Percentiles rank a stretch among this genome's conserved stretches.
These are phyloP conservation scores for Aspergillus avenaceus DNA, from an alignment of 495 filamentous ascomycete species.

Conservation along the genomic window DNA sequence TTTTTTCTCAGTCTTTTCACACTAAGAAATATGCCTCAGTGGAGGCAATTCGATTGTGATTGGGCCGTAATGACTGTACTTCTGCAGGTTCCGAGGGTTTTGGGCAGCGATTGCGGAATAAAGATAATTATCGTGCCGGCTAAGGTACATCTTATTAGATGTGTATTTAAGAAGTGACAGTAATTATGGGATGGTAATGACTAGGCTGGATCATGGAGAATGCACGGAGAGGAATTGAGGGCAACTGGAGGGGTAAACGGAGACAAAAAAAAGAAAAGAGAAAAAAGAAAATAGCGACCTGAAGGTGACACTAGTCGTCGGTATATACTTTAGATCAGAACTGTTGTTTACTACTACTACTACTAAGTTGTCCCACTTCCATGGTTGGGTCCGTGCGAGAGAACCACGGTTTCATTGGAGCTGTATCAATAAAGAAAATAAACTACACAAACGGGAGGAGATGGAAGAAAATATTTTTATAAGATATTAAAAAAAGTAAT, in stretches of 20 bases:
- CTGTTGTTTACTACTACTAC: too few species aligned
- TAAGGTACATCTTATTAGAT: not conserved
- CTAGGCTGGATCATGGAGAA: too few species aligned
- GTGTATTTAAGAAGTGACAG: too few species aligned
- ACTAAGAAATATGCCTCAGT: slow-evolving; percentile 10
- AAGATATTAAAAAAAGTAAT: not conserved
- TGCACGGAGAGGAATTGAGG: too few species aligned
- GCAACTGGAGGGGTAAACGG: too few species aligned
- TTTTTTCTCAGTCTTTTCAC: not conserved
- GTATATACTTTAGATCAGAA: not conserved
- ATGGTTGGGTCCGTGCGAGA: not conserved
- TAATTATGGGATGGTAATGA: too few species aligned
- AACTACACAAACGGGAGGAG: too few species aligned
- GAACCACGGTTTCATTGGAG: not conserved
- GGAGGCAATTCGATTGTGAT: slow-evolving; percentile 15
- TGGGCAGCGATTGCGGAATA: slow-evolving; percentile 12
- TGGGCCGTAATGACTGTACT: slow-evolving; percentile 16
- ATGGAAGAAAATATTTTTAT: not conserved
- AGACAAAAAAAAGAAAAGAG: not conserved
- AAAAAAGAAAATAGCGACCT: not conserved
- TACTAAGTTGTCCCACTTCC: slow-evolving; percentile 1
- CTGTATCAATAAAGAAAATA: too few species aligned
- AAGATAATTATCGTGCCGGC: not conserved
- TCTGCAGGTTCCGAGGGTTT: slow-evolving; percentile 11
- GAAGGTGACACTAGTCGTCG: not conserved